A percentile compares a stretch with the other conserved stretches of the same genome.
phyloP scores from a whole-genome alignment of 2,329 filamentous ascomycete genomes.

The Epichloe gansuensis region DNA sequence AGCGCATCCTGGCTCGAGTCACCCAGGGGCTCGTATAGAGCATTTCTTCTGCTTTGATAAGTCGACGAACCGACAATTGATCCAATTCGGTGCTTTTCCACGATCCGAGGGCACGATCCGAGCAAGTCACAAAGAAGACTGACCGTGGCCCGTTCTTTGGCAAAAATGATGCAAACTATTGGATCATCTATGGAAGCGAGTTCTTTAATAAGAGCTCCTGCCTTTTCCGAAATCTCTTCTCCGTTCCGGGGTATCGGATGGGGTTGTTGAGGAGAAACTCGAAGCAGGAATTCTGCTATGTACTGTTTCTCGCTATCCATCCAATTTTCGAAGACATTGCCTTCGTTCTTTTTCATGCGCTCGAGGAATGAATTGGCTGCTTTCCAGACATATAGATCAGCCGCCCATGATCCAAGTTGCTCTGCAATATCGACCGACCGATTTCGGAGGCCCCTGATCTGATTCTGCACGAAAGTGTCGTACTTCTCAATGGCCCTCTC shows the following conservation, averaged over 20 bases:
- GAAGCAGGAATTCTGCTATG: conserved; percentile 33
- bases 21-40: conserved; percentile 27
- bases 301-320: conserved; percentile 42
- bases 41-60: conserved; percentile 21
- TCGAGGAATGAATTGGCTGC: conserved; percentile 27
- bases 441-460: conserved; percentile 42
- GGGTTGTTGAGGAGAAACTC: conserved; percentile 16
- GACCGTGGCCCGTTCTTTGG: conserved; percentile 48
- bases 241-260: conserved; percentile 7
- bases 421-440: conserved; percentile 37
- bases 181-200: conserved; percentile 32
- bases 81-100: conserved; percentile 36
- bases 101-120: conserved; percentile 34
- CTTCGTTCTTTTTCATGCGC: conserved; percentile 9
- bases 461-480: conserved; percentile 39
- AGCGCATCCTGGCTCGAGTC: conserved; percentile 21
- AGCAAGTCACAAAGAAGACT: conserved; percentile 48
- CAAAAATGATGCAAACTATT: conserved; percentile 54
- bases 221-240: conserved; percentile 43
- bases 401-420: conserved; percentile 57
- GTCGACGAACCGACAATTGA: conserved; percentile 43
- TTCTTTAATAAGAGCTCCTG: conserved; percentile 37
- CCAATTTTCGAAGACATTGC: conserved; percentile 26
- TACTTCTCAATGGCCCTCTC: conserved; percentile 26
- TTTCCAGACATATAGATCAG: conserved; percentile 50